Percentiles rank a stretch among this genome's conserved stretches.
These are phyloP conservation scores for Eragrostis curvula DNA, from an alignment of 176 grass and related monocot species.

Conservation along the genomic window DNA sequence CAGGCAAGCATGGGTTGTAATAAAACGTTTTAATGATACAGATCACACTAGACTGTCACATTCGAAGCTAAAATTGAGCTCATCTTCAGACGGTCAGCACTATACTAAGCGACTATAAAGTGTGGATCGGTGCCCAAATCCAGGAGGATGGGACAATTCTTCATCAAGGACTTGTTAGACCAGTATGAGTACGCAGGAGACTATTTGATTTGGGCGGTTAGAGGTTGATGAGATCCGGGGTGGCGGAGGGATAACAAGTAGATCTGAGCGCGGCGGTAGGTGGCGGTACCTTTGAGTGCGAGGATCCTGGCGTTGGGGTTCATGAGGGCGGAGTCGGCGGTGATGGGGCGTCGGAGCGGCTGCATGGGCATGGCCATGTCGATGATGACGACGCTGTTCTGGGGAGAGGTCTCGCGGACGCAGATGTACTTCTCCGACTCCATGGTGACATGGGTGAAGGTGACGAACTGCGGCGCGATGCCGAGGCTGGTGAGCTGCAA, in stretches of 20 bases:
- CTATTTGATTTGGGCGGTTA: background rate
- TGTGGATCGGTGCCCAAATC: background rate
- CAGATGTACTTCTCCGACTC: constrained; percentile 99
- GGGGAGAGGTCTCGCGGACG: constrained; percentile 93
- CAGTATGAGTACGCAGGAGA: too few relatives aligned
- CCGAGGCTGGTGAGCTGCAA: constrained; percentile 88
- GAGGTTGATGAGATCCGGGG: background rate
- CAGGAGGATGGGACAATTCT: background rate
- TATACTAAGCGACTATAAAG: constrained; percentile 14
- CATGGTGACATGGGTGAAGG: constrained; percentile 99
- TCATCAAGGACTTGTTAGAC: too few relatives aligned
- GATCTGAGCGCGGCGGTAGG: constrained; percentile 26
- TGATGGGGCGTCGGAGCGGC: constrained; percentile 92
- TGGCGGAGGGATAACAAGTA: background rate
- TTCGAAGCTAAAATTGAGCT: background rate
- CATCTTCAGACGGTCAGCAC: background rate
- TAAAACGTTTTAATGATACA: background rate
- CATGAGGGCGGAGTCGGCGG: constrained; percentile 96
- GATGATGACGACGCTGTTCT: constrained; percentile 97
- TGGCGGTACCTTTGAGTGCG: constrained; percentile 81
- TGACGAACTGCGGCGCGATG: constrained; percentile 96
- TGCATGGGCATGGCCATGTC: constrained; percentile 97
- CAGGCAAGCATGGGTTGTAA: background rate
- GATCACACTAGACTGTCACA: constrained; percentile 22
- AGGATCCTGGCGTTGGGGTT: constrained; percentile 96